Base-by-base conservation (phyloP, 805 yeast species). In the Brettanomyces nanus region DNA sequence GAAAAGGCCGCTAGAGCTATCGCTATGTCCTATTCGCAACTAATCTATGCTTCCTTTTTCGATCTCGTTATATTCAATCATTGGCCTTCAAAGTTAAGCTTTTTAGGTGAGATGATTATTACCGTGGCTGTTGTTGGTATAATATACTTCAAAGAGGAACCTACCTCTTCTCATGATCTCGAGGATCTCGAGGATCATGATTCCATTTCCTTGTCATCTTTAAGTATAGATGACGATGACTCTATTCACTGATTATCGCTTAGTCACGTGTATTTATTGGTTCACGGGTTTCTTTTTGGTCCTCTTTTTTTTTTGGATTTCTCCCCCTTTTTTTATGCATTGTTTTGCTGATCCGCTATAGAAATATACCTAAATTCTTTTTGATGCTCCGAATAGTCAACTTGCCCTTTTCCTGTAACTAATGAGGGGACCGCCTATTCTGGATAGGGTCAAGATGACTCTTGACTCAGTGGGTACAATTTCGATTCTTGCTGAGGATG, bases 1-100 rank as follows among this genome's bases (percentile, higher is more conserved):
- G 95, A 84, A 45, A 70, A 68, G 42, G 94, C 95, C 0, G 77
- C 86, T 4, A 69, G 83, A 40, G 85, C 87, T 0, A 69, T 89
- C 10, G 68, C 84, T 43, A 78, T 85, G 75, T 62, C 73, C 2
- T 89, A 89, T 54, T 69, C 87, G 2, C 85, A 80, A 51, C 70
- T 87, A 68, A 62, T 87, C 2, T 85, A 80, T 61, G 90, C 95
- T 0, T 62, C 85, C 14, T 41, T 82, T 23, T 79, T 89, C 75
- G 96, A 87, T 53, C 62, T 75, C 26, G 31, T 75, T 1, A 61
- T 86, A 21, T 89, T 85, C 79, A 68, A 74, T 43, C 86, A 80
- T 53, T 56, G 77, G 18, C 96, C 96, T 0, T 78, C 77, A 17
- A 43, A 74, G 22, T 66, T 83, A 63, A 80, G 89, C 41, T 59